phyloP scores from a whole-genome alignment of 1,284 basidiomycete species.

The Albatrellus sp. region DNA sequence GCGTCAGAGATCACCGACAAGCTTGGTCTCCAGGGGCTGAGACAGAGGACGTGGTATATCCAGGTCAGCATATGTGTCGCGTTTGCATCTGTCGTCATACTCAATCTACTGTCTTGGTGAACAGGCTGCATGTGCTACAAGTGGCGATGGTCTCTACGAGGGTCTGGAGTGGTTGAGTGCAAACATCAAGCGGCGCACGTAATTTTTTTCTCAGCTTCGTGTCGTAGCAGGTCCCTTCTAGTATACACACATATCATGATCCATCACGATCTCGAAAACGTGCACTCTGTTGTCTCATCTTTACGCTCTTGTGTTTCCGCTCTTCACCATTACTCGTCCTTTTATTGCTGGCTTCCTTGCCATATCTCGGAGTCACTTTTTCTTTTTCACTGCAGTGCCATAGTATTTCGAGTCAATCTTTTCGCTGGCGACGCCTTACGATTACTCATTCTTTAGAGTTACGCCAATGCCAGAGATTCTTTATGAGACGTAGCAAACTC shows the following conservation, averaged over 20 bases:
- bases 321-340: conserved; percentile 9
- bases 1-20: conserved; percentile 99
- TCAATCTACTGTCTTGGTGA: conserved; percentile 8
- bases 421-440: conserved; percentile 5
- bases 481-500: neutral
- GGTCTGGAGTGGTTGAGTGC: conserved; percentile 92
- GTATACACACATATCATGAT: conserved; percentile 26
- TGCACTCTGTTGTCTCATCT: conserved; percentile 14
- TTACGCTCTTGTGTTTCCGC: conserved; percentile 6
- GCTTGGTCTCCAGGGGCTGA: conserved; percentile 93
- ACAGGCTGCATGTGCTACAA: conserved; percentile 95
- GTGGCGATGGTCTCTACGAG: conserved; percentile 98
- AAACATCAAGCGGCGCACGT: conserved; percentile 79
- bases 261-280: conserved; percentile 36
- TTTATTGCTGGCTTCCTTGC: conserved; percentile 7
- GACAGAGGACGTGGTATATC: conserved; percentile 98
- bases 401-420: conserved; percentile 7
- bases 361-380: conserved; percentile 10
- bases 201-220: conserved; percentile 21
- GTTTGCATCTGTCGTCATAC: neutral
- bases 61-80: conserved; percentile 41
- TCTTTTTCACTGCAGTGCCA: conserved; percentile 5
- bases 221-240: conserved; percentile 22
- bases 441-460: conserved; percentile 9
- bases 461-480: neutral